Evolutionary conservation across 441 rosid genomes (phyloP).

Genomic region (Lepidium campestre): DNA sequence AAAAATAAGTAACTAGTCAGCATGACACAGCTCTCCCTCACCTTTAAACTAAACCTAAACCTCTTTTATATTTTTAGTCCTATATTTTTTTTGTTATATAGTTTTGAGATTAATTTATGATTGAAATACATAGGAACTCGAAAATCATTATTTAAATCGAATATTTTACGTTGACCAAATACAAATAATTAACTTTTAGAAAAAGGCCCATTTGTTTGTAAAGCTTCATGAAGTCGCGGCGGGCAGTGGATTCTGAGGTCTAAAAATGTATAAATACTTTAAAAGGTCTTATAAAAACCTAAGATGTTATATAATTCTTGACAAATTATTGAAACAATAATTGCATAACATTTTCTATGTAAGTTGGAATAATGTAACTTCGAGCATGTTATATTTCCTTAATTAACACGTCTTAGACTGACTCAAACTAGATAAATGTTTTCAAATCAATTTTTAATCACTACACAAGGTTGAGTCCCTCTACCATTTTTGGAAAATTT

Average conservation of each 20-base stretch:
- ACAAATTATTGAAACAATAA: neutral
- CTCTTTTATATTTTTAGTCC: neutral
- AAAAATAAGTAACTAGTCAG: neutral
- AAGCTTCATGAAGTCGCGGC: neutral
- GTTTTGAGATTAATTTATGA: neutral
- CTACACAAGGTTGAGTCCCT: no score
- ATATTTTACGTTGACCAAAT: neutral
- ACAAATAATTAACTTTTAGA: neutral
- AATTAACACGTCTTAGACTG: neutral
- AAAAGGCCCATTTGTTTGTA: neutral
- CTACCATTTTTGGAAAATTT: no score
- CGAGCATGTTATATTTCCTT: neutral
- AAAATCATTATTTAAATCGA: neutral
- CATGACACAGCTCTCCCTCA: conserved; percentile 9
- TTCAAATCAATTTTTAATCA: no score
- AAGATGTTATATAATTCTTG: neutral
- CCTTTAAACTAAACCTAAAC: neutral
- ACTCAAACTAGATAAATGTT: no score
- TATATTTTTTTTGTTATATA: no score
- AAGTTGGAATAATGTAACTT: neutral
- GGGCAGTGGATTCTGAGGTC: neutral
- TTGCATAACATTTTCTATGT: neutral
- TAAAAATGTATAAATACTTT: neutral
- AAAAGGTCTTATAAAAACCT: neutral
- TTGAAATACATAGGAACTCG: neutral